phyloP scores from a whole-genome alignment of 2,329 filamentous ascomycete genomes.

The Cercospora citrullina region DNA sequence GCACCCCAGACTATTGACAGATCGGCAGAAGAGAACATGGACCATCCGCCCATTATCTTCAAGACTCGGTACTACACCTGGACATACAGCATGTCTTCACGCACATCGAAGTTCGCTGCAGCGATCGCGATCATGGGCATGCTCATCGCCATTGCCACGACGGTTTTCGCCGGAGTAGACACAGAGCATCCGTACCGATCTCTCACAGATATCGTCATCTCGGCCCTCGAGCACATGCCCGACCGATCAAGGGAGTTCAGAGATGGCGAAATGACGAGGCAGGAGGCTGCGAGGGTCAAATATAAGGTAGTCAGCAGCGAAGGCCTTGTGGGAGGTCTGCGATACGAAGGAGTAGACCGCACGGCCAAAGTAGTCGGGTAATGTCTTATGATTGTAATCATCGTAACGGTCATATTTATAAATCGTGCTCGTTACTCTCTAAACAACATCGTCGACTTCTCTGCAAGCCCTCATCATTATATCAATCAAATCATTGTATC shows the following conservation, averaged over 20 bases:
- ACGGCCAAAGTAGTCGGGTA: background rate
- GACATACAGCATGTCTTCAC: constrained; percentile 17
- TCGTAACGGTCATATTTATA: background rate
- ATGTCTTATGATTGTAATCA: background rate
- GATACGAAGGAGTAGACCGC: background rate
- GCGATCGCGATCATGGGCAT: constrained; percentile 2
- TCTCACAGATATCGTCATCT: background rate
- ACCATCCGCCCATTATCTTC: background rate
- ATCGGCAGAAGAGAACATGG: background rate
- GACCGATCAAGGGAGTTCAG: background rate
- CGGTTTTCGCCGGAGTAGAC: background rate
- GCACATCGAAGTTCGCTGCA: constrained; percentile 10
- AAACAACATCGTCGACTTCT: background rate
- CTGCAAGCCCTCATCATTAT: constrained; percentile 1
- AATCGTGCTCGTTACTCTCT: constrained; percentile 6
- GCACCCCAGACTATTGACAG: background rate
- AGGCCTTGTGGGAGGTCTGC: background rate
- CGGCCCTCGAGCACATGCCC: background rate
- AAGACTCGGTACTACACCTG: constrained; percentile 6
- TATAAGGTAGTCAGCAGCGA: background rate
- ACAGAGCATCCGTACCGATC: background rate
- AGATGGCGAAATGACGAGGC: background rate
- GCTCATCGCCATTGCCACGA: background rate
- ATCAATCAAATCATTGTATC: constrained; percentile 8
- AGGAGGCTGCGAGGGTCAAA: background rate